Evolutionary conservation across 192 early-diverging fungal species (phyloP).

Genomic region (Coemansia nantahalensis): DNA sequence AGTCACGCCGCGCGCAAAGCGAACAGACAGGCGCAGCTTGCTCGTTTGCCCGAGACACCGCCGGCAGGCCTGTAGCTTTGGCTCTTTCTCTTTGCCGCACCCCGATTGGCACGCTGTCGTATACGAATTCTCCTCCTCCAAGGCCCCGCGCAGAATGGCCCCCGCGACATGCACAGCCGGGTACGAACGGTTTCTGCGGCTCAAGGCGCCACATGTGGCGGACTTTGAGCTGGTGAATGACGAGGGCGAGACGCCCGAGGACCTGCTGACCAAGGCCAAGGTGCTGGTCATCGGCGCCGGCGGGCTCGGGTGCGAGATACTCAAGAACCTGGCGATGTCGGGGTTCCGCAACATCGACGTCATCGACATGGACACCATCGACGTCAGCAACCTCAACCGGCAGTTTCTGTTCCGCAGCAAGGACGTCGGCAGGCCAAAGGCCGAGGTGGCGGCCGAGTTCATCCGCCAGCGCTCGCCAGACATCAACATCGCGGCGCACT

Average conservation of each 20-base stretch:
- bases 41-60: too few species aligned
- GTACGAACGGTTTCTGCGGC: conserved; percentile 35
- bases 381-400: conserved; percentile 79
- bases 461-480: conserved; percentile 66
- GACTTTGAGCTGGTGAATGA: conserved; percentile 52
- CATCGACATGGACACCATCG: conserved; percentile 90
- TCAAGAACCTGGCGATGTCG: conserved; percentile 77
- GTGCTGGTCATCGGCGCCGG: conserved; percentile 83
- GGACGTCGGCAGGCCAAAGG: conserved; percentile 78
- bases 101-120: too few species aligned
- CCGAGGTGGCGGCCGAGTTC: conserved; percentile 73
- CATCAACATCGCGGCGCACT: conserved; percentile 71
- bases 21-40: too few species aligned
- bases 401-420: conserved; percentile 78
- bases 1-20: too few species aligned
- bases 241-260: conserved; percentile 40
- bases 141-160: conserved; percentile 8
- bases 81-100: too few species aligned
- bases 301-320: conserved; percentile 80
- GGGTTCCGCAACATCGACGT: conserved; percentile 80
- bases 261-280: conserved; percentile 56
- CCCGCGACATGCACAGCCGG: conserved; percentile 21
- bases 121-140: conserved; percentile 5
- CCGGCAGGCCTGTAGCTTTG: too few species aligned
- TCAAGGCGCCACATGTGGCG: conserved; percentile 46